phyloP scores from a whole-genome alignment of 1,284 basidiomycete species.

The Puccinia triticina region DNA sequence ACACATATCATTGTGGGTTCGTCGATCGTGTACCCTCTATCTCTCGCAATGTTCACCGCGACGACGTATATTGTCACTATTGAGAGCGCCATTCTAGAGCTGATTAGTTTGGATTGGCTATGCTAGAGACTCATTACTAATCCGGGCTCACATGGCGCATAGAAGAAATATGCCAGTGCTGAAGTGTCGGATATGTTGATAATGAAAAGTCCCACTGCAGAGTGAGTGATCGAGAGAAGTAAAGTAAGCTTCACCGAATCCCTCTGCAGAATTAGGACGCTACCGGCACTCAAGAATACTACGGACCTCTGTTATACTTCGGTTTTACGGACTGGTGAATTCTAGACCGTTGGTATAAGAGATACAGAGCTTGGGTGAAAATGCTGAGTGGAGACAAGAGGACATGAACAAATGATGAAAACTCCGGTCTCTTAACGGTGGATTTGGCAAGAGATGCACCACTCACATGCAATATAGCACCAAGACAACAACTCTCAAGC shows the following conservation, averaged over 20 bases:
- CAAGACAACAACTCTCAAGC: conserved; percentile 5
- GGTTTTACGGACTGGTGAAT: not conserved
- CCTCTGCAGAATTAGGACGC: not conserved
- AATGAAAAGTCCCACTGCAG: not conserved
- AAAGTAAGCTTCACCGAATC: not conserved
- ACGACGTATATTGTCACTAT: conserved; percentile 20
- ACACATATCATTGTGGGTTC: not conserved
- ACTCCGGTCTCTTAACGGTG: too few species aligned
- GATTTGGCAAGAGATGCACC: too few species aligned
- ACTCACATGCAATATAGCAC: conserved; percentile 3
- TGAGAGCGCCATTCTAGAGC: too few species aligned
- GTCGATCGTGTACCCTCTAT: not conserved
- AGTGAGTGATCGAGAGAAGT: not conserved
- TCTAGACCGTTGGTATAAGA: conserved; percentile 5
- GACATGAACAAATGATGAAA: not conserved
- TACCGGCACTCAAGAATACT: not conserved
- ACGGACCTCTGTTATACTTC: not conserved
- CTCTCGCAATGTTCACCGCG: not conserved
- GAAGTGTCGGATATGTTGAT: conserved; percentile 4
- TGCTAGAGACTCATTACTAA: not conserved
- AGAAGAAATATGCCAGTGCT: conserved; percentile 6
- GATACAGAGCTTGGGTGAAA: not conserved
- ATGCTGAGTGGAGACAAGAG: not conserved
- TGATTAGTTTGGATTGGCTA: not conserved
- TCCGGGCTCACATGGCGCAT: not conserved